Conservation (phyloP, 2,329 filamentous ascomycete species). For the Plectosphaerella plurivora region DNA sequence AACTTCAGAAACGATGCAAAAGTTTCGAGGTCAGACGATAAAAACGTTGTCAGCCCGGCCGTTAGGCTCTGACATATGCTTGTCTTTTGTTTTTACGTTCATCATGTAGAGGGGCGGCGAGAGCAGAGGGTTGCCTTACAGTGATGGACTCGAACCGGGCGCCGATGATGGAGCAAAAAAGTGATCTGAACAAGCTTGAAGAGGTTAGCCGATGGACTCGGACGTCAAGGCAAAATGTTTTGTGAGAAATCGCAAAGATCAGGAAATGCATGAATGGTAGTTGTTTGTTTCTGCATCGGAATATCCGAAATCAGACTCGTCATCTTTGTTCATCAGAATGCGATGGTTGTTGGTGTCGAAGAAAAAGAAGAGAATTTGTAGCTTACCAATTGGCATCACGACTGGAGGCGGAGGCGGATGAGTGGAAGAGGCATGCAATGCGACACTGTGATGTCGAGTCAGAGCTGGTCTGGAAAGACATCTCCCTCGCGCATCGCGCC, state of each 20-base stretch:
- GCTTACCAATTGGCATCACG: slow-evolving; percentile 5
- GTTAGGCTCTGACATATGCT: slow-evolving; percentile 18
- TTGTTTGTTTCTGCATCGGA: slow-evolving; percentile 55
- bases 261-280: slow-evolving; percentile 57
- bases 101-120: slow-evolving; percentile 10
- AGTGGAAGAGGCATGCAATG: neutral
- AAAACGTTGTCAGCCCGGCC: slow-evolving; percentile 14
- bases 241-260: slow-evolving; percentile 21
- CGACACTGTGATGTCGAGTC: neutral
- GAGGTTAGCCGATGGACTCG: slow-evolving; percentile 8
- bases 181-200: slow-evolving; percentile 12
- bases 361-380: slow-evolving; percentile 9
- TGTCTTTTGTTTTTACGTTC: slow-evolving; percentile 16
- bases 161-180: neutral
- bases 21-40: slow-evolving; percentile 1
- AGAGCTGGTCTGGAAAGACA: neutral
- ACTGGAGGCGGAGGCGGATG: neutral
- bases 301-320: slow-evolving; percentile 60
- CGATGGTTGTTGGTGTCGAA: slow-evolving; percentile 17
- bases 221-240: slow-evolving; percentile 1
- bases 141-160: neutral
- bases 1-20: too few species aligned
- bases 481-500: neutral
- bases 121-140: slow-evolving; percentile 1
- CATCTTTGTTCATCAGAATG: slow-evolving; percentile 50